These are phyloP conservation scores for Boletus patriciae DNA, from an alignment of 768 basidiomycete genomes.

Conservation along the genomic window DNA sequence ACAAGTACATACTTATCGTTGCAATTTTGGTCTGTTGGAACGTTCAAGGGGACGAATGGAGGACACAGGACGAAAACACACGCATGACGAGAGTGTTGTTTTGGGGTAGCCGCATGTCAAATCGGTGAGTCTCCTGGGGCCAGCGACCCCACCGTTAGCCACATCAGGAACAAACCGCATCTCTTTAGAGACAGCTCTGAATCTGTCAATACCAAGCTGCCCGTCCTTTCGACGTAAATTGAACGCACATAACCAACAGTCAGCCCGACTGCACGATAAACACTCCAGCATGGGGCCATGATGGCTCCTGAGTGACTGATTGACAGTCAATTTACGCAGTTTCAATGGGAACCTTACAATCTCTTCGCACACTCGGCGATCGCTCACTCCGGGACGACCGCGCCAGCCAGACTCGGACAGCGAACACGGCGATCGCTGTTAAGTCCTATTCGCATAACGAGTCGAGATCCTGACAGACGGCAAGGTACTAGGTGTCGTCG, in stretches of 20 bases:
- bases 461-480: neutral
- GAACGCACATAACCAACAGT: conserved; percentile 8
- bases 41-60: conserved; percentile 24
- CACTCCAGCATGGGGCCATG: neutral
- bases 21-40: conserved; percentile 15
- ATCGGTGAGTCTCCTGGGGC: conserved; percentile 1
- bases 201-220: conserved; percentile 9
- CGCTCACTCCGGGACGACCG: neutral
- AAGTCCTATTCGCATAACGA: neutral
- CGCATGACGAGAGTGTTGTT: conserved; percentile 11
- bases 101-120: conserved; percentile 29
- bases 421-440: neutral
- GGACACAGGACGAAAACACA: conserved; percentile 2
- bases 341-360: neutral
- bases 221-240: conserved; percentile 22
- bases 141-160: neutral
- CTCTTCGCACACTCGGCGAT: conserved; percentile 8
- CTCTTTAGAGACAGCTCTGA: conserved; percentile 4
- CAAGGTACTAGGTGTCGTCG: neutral
- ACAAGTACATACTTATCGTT: neutral
- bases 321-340: conserved; percentile 9
- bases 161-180: conserved; percentile 6
- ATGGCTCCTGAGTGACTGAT: conserved; percentile 9
- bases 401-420: neutral
- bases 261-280: neutral